Evolutionary conservation across 495 filamentous ascomycete genomes (phyloP), one percentile per base, ranked within the genome.

Genomic region (Aspergillus incahuasiensis): DNA sequence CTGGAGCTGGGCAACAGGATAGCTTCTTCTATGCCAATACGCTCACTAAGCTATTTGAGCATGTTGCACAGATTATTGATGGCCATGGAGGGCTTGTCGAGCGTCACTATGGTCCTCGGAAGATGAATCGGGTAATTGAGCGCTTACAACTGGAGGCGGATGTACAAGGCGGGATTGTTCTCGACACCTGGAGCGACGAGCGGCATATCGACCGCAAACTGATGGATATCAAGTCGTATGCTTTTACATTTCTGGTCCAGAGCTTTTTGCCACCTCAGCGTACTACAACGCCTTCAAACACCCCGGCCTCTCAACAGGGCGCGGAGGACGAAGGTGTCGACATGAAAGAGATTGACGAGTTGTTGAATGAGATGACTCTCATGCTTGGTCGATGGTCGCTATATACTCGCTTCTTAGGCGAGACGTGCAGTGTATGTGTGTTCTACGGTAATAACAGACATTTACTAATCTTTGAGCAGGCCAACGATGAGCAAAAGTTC

Each of bases 41-140:
- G 0, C 74, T 98, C 52, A 96, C 91, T 4, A 90, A 89, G 66
- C 67, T 98, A 38, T 97, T 98, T 70, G 94, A 97, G 68, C 92
- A 98, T 72, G 92, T 98, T 60, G 94, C 95, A 3, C 88, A 92
- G 64, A 96, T 98, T 59, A 85, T 97, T 25, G 94, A 96, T 64
- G 86, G 86, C 9, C 94, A 98, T 68, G 88, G 91, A 7, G 82
- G 82, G 0, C 77, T 98, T 19, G 91, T 98, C 2, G 92, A 96
- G 71, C 84, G 87, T 39, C 92, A 97, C 70, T 98, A 98, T 66
- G 94, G 94, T 0, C 71, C 75, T 18, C 88, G 92, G 32, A 91
- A 87, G 74, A 97, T 97, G 95, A 82, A 88, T n/a, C 91, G 85
- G 63, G 95, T 98, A 52, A 91, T 97, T 65, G 91, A 97, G 72